Base-by-base conservation (phyloP, 192 early-diverging fungal species). In the Paraglomus brasilianum region DNA sequence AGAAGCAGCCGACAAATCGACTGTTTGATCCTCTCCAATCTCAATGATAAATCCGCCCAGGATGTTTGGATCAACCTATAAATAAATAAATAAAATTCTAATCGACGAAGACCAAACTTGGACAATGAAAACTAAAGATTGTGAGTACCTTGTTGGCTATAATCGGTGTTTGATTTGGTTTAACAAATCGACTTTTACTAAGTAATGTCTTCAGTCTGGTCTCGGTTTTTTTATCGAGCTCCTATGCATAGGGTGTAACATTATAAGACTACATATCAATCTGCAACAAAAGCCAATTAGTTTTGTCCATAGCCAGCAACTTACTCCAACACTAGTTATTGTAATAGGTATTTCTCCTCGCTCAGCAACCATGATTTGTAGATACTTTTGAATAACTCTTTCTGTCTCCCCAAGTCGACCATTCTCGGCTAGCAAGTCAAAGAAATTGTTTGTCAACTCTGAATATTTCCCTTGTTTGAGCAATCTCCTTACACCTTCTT, bases 21-120 rank as follows among this genome's bases (percentile, higher is more conserved):
- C 96, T 74, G 94, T 97, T 83, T 94, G 93, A 84, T 95, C 96
- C 5, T 4, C 40, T 73, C 96, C 95, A 79, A 96, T 83, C 81
- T 98, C 96, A 61, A 98, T 90, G 76, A 97, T 83, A 81, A 98
- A 87, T 72, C 96, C 96, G 77, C 96, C 96, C 65, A 98, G 76
- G 73, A 98, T 92, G 78, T 84, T 80, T 67, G 95, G 88, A 81
- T 97, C 93, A 78, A 93, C 84, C 89, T 91, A 72, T 6, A 21
- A 61, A 21, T 6, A 46, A 55, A 15, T 15, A 57, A 15, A 67
- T 13, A 51, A 78, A 44, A 6, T 19, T 15, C 14, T 41, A 38
- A 58, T 72, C 14, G 8, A 19, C 24, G 39, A 8, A 57, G 14
- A 14, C 9, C 19, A 62, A 17, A 67, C 36, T 19, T 19, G 46